Conservation (phyloP, 352 stramenopile genomes). For the Phytophthora capsici region DNA sequence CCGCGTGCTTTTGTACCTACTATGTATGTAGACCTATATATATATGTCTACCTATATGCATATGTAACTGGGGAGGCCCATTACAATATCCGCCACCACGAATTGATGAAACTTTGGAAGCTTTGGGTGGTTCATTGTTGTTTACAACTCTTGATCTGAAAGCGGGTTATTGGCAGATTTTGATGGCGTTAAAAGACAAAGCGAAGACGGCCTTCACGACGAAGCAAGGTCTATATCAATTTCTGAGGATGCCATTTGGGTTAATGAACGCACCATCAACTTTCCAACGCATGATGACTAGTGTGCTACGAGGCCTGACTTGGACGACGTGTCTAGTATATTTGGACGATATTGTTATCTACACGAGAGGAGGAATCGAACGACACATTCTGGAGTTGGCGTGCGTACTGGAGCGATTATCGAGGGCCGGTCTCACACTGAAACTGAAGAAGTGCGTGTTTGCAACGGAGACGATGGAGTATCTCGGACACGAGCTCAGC, state of each 20-base stretch:
- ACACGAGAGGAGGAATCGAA: background rate
- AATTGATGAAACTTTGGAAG: background rate
- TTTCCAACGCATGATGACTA: background rate
- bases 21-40: too few species aligned
- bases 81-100: background rate
- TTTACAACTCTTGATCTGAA: background rate
- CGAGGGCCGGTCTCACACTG: background rate
- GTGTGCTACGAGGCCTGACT: background rate
- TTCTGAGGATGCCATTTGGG: background rate
- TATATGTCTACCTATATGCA: too few species aligned
- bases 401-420: background rate
- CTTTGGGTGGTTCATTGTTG: background rate
- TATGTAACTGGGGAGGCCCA: too few species aligned
- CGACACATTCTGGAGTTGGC: background rate
- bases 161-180: background rate
- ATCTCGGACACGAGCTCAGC: background rate
- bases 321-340: background rate
- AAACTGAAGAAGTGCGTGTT: conserved; percentile 3
- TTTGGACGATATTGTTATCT: background rate
- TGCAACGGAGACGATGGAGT: background rate
- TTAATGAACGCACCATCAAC: background rate
- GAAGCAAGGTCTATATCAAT: background rate
- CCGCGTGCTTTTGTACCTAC: too few species aligned
- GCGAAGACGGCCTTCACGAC: background rate
- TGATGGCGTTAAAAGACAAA: background rate